phyloP scores from a whole-genome alignment of 1,284 basidiomycete species.

The Trametes pubescens region DNA sequence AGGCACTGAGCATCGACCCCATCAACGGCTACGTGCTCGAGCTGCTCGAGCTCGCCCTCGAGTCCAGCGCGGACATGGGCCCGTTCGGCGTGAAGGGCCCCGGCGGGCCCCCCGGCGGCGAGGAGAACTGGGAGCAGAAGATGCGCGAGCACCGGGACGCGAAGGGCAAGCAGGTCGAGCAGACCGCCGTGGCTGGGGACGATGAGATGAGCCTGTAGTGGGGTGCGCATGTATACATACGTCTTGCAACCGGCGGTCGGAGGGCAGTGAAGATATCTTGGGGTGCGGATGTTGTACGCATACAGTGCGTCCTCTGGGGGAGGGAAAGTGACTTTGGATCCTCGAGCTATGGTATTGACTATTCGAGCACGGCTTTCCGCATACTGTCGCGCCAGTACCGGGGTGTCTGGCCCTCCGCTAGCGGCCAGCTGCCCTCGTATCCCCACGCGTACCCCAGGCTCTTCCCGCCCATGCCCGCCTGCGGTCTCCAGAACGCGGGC shows the following conservation, averaged over 20 bases:
- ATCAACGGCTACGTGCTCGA: conserved; percentile 89
- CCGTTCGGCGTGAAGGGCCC: conserved; percentile 34
- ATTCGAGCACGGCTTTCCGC: conserved; percentile 35
- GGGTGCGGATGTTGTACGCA: background rate
- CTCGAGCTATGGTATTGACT: background rate
- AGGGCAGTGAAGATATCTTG: background rate
- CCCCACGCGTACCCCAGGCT: conserved; percentile 46
- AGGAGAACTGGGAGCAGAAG: conserved; percentile 40
- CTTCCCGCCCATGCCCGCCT: conserved; percentile 41
- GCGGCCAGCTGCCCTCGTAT: conserved; percentile 43
- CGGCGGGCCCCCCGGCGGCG: conserved; percentile 39
- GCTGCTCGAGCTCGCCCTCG: conserved; percentile 85
- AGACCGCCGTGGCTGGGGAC: conserved; percentile 10
- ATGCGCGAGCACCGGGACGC: conserved; percentile 43
- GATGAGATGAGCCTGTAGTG: conserved; percentile 29
- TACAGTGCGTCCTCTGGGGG: too few relatives aligned
- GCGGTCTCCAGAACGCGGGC: conserved; percentile 44
- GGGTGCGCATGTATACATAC: too few relatives aligned
- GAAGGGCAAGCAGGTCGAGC: conserved; percentile 37
- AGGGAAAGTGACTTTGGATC: too few relatives aligned
- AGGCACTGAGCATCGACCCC: conserved; percentile 87
- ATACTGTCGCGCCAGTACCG: conserved; percentile 43
- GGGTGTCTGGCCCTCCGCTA: conserved; percentile 28
- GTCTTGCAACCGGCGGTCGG: background rate
- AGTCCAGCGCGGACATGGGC: conserved; percentile 44